These are phyloP conservation scores for Neurospora sp. DNA, from an alignment of 495 filamentous ascomycete genomes.

Conservation along the genomic window DNA sequence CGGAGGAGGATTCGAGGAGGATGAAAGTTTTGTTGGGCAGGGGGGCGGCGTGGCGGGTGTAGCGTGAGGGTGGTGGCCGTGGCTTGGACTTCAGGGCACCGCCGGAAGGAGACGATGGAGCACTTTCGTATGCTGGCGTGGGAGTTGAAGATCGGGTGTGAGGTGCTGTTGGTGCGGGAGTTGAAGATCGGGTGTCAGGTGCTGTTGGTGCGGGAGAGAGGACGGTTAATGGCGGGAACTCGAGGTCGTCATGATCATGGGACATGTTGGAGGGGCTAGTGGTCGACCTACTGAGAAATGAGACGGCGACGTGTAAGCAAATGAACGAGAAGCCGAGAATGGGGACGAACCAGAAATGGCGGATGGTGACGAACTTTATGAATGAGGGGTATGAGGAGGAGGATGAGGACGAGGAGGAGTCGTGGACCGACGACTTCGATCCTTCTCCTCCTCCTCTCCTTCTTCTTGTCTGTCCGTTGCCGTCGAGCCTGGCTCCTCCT, in stretches of 20 bases:
- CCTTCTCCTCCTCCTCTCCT: neutral
- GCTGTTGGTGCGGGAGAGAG: neutral
- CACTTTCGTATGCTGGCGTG: neutral
- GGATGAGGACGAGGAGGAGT: neutral
- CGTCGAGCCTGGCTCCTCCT: neutral
- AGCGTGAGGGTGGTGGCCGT: neutral
- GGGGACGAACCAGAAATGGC: neutral
- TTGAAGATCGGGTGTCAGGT: neutral
- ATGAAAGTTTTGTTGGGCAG: neutral
- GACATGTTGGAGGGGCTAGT: neutral
- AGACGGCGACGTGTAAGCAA: neutral
- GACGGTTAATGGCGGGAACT: neutral
- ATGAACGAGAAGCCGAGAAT: neutral
- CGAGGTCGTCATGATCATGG: neutral
- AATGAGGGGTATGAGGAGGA: neutral
- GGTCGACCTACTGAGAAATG: neutral
- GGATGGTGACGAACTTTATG: neutral
- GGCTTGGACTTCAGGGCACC: neutral
- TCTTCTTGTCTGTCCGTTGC: neutral
- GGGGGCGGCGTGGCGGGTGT: neutral
- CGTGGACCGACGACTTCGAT: neutral
- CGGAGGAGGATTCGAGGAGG: neutral
- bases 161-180: neutral
- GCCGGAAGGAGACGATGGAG: neutral
- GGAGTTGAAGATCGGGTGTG: neutral